phyloP scores from a whole-genome alignment of 2,329 filamentous ascomycete genomes.

The Botryotinia convoluta region DNA sequence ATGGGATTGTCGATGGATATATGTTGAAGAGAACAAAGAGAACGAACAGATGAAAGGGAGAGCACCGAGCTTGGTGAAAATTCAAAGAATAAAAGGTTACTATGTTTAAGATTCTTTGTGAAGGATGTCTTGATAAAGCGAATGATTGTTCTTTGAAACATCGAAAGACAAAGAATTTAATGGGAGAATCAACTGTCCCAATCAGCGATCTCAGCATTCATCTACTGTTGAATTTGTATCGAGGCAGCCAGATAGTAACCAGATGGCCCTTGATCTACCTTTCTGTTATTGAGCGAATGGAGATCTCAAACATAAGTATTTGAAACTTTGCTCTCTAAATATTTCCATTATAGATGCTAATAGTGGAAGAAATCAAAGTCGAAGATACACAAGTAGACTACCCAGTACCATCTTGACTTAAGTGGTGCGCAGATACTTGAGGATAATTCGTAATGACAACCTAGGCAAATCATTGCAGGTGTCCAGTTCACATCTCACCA shows the following conservation, averaged over 20 bases:
- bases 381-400: background rate
- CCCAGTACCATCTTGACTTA: background rate
- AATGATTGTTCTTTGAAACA: background rate
- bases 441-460: background rate
- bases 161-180: background rate
- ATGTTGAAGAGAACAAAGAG: constrained; percentile 8
- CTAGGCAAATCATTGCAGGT: background rate
- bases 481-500: background rate
- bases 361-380: background rate
- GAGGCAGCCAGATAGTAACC: background rate
- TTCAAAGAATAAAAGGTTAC: background rate
- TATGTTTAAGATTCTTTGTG: background rate
- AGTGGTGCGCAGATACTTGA: background rate
- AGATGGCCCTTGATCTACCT: background rate
- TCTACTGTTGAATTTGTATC: background rate
- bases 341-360: background rate
- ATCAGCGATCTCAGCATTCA: background rate
- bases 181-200: background rate
- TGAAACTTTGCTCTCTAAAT: background rate
- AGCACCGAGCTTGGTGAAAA: no score
- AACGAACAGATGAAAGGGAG: background rate
- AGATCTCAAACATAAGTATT: no score
- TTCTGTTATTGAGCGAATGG: background rate
- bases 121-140: background rate
- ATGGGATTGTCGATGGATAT: constrained; percentile 18